Evolutionary conservation across 495 filamentous ascomycete species (phyloP), one percentile per base, ranked within the genome.

Genomic region (Penicillium psychrofluorescens): DNA sequence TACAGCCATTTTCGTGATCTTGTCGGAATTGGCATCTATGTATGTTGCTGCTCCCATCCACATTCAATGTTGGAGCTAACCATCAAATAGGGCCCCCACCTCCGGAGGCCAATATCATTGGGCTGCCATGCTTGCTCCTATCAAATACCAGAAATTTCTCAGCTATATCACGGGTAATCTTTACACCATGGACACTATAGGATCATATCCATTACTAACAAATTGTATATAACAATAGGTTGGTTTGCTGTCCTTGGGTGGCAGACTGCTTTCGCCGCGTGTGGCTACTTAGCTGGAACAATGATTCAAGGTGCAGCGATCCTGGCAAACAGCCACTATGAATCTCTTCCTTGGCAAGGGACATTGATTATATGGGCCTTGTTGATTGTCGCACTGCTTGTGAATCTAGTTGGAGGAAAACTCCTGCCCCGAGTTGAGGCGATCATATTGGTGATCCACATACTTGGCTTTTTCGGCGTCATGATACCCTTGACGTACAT

Each of bases 11-110:
- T 71, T 66, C 36, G 43, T 56, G 50, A 48, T 62, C 41, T 34
- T 70, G 54, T 39, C 55, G 6, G 75, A 77, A 40, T 66, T 78
- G 67, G 70, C 67, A 13, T 72, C 66, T 14, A 44, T 64, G 72
- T 68, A 16, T 16, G 15, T 16, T 16, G 15, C 15, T 1, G 15
- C 15, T 16, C 15, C 15, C 15, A 1, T 1, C 15, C 4, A 16
- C 1, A 4, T 16, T 16, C 15, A 16, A 16, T 16, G 15, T 16
- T 16, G 15, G 4, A 16, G 15, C 15, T 16, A 16, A 16, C 15
- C 15, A 16, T 16, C 1, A 16, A 16, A 16, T 38, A 67, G 65
- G 54, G 62, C 66, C n/a, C 67, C 67, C 9, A 65, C 51, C 8
- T 52, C 59, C 4, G 59, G 58, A 42, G 70, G 68, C 11, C 70